These are phyloP conservation scores for Aspergillus pseudoglaucus DNA, from an alignment of 2,329 filamentous ascomycete genomes.

Conservation along the genomic window DNA sequence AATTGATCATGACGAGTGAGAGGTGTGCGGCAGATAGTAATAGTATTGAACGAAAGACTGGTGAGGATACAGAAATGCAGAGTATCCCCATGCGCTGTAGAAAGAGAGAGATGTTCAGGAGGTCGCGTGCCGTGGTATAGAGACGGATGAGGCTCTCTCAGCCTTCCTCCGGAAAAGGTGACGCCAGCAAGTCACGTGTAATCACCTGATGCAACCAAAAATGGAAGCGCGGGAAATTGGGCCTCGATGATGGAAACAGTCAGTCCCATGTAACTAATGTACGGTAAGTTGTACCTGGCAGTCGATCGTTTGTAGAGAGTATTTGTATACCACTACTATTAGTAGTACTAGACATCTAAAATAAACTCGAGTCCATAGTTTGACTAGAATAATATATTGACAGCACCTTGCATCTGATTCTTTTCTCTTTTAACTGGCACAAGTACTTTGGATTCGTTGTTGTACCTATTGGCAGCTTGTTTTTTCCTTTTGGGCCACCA, in stretches of 20 bases:
- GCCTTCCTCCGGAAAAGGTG: slow-evolving; percentile 2
- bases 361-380: neutral
- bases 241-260: neutral
- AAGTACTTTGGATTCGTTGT: neutral
- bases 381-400: neutral
- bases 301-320: neutral
- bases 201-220: slow-evolving; percentile 3
- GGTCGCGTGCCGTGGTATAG: neutral
- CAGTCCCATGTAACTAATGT: too few relatives aligned
- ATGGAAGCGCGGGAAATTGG: slow-evolving; percentile 2
- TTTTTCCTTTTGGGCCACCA: neutral
- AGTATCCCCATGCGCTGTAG: neutral
- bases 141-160: neutral
- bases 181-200: slow-evolving; percentile 9
- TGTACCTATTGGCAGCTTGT: neutral
- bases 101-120: neutral
- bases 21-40: neutral
- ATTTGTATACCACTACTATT: too few relatives aligned
- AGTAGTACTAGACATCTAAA: neutral
- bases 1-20: slow-evolving; percentile 2
- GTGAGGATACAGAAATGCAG: neutral
- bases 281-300: neutral
- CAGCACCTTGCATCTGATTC: neutral
- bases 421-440: neutral
- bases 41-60: too few relatives aligned